Conservation (phyloP, 2,329 filamentous ascomycete species). For the Sclerotinia sclerotiorum region DNA sequence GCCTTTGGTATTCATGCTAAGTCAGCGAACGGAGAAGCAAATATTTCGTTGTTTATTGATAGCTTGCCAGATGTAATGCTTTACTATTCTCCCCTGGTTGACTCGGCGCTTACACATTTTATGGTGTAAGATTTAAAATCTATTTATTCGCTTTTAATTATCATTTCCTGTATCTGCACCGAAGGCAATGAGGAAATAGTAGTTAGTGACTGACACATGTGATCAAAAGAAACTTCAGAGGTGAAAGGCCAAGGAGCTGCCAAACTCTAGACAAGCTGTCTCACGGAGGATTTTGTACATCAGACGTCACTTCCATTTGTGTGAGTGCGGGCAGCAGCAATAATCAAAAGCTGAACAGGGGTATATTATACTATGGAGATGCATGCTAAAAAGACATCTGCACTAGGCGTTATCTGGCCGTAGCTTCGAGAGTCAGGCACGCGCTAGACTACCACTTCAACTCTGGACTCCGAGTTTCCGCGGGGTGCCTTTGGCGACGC, state of each 20-base stretch:
- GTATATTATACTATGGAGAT: neutral
- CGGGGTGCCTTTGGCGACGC: neutral
- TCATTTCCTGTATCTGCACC: neutral
- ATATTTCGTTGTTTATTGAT: no score
- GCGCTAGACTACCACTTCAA: no score
- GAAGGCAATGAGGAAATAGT: no score
- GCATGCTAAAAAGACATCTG: neutral
- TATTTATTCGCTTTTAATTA: neutral
- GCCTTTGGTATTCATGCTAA: neutral
- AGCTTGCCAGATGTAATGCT: neutral
- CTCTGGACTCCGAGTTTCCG: neutral
- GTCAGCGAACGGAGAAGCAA: neutral
- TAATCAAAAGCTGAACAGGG: neutral
- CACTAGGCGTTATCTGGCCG: neutral
- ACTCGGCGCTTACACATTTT: neutral
- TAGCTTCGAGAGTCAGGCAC: no score
- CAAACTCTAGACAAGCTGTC: no score
- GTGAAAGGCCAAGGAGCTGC: no score
- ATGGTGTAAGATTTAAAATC: neutral
- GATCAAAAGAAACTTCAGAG: neutral
- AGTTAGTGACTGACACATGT: neutral
- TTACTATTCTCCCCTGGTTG: neutral
- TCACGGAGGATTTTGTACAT: neutral
- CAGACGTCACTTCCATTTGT: neutral
- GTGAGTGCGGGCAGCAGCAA: neutral